Conservation (phyloP, 176 grass and related monocot genomes). For the Musa acuminata region DNA sequence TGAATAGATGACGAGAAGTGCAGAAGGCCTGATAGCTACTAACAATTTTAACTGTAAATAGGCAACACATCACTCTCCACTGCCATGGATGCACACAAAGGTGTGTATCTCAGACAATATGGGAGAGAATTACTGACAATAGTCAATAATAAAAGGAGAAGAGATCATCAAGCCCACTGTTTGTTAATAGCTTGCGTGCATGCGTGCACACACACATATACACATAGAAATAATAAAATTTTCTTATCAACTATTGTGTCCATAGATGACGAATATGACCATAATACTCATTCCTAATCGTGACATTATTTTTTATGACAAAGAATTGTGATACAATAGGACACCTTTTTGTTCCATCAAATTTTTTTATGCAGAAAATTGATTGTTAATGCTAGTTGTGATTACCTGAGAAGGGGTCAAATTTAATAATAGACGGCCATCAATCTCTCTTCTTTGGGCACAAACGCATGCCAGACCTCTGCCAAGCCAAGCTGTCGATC, state of each 20-base stretch:
- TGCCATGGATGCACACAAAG: background rate
- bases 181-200: background rate
- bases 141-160: background rate
- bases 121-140: background rate
- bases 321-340: background rate
- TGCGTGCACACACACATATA: background rate
- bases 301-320: background rate
- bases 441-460: slow-evolving; percentile 77
- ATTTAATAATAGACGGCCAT: slow-evolving; percentile 77
- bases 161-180: background rate
- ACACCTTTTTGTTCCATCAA: background rate
- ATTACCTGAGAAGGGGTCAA: slow-evolving; percentile 67
- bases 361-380: background rate
- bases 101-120: background rate
- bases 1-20: background rate
- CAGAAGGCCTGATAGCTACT: too few species aligned
- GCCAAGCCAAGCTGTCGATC: slow-evolving; percentile 94
- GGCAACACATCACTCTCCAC: too few species aligned
- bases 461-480: slow-evolving; percentile 95
- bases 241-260: background rate
- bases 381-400: background rate
- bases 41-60: too few species aligned
- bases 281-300: background rate
- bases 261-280: background rate
- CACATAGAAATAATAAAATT: background rate